Evolutionary conservation across 768 basidiomycete genomes (phyloP).

Genomic region (Phlebiopsis flavidoalba): DNA sequence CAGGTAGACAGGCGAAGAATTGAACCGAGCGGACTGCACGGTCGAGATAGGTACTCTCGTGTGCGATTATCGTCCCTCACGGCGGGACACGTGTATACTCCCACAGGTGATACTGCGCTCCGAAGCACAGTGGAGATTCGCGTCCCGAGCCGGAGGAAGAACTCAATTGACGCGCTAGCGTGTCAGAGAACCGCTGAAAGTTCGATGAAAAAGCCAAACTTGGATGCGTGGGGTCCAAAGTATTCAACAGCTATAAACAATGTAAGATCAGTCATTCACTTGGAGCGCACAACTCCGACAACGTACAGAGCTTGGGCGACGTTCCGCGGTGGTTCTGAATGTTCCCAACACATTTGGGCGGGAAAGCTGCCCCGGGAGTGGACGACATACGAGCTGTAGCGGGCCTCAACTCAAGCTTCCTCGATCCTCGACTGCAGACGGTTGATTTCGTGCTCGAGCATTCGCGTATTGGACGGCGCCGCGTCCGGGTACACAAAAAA

Average conservation of each 20-base stretch:
- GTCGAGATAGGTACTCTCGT: conserved; percentile 24
- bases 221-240: conserved; percentile 47
- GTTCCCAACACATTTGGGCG: conserved; percentile 25
- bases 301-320: conserved; percentile 8
- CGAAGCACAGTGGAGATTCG: conserved; percentile 8
- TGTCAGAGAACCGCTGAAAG: conserved; percentile 32
- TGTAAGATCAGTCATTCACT: neutral
- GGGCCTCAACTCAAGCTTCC: conserved; percentile 31
- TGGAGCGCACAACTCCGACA: neutral
- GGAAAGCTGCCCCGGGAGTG: neutral
- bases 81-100: conserved; percentile 43
- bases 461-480: conserved; percentile 50
- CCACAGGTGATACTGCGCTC: conserved; percentile 41
- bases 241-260: neutral
- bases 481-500: conserved; percentile 55
- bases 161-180: neutral
- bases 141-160: neutral
- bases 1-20: conserved; percentile 34
- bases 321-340: conserved; percentile 2
- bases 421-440: conserved; percentile 46
- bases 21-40: conserved; percentile 46
- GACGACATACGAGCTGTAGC: conserved; percentile 12
- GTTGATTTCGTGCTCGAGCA: conserved; percentile 52
- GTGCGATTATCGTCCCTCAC: conserved; percentile 26
- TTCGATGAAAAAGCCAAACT: conserved; percentile 64